These are phyloP conservation scores for Pestalotiopsis sp. DNA, from an alignment of 2,329 filamentous ascomycete genomes.

Conservation along the genomic window DNA sequence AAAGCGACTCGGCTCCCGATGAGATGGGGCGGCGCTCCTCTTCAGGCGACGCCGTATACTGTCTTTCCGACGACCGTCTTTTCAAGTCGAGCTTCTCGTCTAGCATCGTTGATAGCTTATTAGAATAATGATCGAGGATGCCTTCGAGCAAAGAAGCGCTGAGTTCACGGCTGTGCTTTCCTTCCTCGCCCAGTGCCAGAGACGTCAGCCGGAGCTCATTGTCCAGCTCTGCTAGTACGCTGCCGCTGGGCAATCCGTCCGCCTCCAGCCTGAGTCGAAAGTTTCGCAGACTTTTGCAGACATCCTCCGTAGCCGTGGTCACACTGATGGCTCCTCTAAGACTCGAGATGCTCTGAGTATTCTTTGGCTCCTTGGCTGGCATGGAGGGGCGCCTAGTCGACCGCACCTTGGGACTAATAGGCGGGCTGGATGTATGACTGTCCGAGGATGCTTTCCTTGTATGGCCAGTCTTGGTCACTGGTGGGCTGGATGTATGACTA, in stretches of 20 bases:
- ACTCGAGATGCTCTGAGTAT: constrained; percentile 54
- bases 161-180: constrained; percentile 54
- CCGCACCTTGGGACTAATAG: constrained; percentile 50
- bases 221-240: constrained; percentile 64
- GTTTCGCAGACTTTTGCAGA: constrained; percentile 62
- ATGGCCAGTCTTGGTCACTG: constrained; percentile 48
- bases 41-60: constrained; percentile 21
- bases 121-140: constrained; percentile 75
- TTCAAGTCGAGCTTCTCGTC: constrained; percentile 69
- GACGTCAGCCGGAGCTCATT: constrained; percentile 66
- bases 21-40: constrained; percentile 21
- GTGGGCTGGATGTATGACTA: constrained; percentile 39
- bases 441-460: constrained; percentile 49
- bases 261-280: constrained; percentile 66
- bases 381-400: constrained; percentile 57
- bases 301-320: constrained; percentile 66
- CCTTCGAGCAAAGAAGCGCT: constrained; percentile 63
- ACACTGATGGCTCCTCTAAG: constrained; percentile 57
- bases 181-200: constrained; percentile 61
- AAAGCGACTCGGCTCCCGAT: constrained; percentile 24
- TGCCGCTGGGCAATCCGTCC: constrained; percentile 57
- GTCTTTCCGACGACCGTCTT: constrained; percentile 28
- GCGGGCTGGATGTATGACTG: constrained; percentile 49
- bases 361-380: constrained; percentile 45
- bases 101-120: constrained; percentile 69